phyloP scores from a whole-genome alignment of 176 grass and related monocot genomes.

The Eleusine coracana region DNA sequence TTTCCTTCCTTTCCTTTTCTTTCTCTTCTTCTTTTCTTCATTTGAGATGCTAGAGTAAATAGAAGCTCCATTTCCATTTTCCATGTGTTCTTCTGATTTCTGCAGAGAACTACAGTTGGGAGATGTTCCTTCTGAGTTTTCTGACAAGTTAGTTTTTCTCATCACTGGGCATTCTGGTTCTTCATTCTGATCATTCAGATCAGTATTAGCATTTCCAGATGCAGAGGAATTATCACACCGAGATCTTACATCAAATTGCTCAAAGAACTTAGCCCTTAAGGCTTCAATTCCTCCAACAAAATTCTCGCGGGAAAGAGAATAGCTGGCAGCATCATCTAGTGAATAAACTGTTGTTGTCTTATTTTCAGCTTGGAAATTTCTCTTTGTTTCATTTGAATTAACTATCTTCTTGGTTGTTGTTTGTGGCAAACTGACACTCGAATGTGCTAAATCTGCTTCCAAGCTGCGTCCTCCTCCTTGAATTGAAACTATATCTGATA shows the following conservation, averaged over 20 bases:
- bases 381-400: constrained; percentile 21
- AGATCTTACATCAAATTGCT: constrained; percentile 12
- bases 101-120: neutral
- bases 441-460: constrained; percentile 10
- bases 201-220: neutral
- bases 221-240: neutral
- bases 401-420: constrained; percentile 1
- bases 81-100: constrained; percentile 9
- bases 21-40: constrained; percentile 26
- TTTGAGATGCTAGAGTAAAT: constrained; percentile 27
- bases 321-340: neutral
- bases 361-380: constrained; percentile 32
- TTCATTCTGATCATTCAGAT: constrained; percentile 23
- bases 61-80: constrained; percentile 25
- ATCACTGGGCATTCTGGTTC: neutral
- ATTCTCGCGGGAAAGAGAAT: neutral
- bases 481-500: neutral
- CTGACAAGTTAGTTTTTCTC: constrained; percentile 1
- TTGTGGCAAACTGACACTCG: neutral
- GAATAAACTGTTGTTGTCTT: constrained; percentile 5
- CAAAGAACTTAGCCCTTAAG: constrained; percentile 23
- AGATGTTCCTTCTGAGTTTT: constrained; percentile 12
- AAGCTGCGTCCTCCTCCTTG: neutral
- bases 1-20: constrained; percentile 23
- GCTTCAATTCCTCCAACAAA: constrained; percentile 22